Evolutionary conservation across 2,329 filamentous ascomycete species (phyloP), one percentile per base, ranked within the genome.

Genomic region (Onygena corvina): DNA sequence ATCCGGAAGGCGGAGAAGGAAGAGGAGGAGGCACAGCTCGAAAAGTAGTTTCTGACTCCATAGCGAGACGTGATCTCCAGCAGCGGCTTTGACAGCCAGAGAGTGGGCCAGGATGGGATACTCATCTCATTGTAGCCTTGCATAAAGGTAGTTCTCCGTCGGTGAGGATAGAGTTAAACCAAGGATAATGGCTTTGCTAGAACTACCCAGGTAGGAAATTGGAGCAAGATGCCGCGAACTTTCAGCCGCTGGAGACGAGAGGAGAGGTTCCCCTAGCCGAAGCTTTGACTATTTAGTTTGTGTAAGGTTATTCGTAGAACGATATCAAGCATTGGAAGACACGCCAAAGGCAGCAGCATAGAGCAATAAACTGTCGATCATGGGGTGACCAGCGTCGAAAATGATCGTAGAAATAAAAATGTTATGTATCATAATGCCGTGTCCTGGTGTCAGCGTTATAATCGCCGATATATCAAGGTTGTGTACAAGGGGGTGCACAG

Each of bases 151-250:
- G n/a, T n/a, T n/a, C n/a, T n/a, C n/a, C n/a, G n/a, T n/a, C n/a
- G n/a, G n/a, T 12, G 29, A 31, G 18, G 14, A 35, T 35, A 35
- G 11, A 35, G 33, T 35, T 27, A 40, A 40, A 23, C 36, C 36
- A 40, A 40, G 36, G 36, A 5, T 20, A 23, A 27, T 25, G 14
- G 36, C 36, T 40, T n/a, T 25, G 36, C 20, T 12, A 40, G 23
- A 25, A 40, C 14, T 40, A 23, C 36, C 36, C 14, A 40, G 36
- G 36, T 40, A 25, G 36, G 36, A 40, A 40, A 40, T 25, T 40
- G 36, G 36, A 40, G 27, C n/a, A 40, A 11, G 9, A 12, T 20
- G 20, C 27, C 12, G 12, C n/a, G 9, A 12, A 40, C 6, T 12
- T 23, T 40, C 20, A 20, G 36, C 36, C 36, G 27, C 20, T 20